Evolutionary conservation across 306 rosid genomes (phyloP), one percentile per base, ranked within the genome.

Genomic region (Carpinus viminea): DNA sequence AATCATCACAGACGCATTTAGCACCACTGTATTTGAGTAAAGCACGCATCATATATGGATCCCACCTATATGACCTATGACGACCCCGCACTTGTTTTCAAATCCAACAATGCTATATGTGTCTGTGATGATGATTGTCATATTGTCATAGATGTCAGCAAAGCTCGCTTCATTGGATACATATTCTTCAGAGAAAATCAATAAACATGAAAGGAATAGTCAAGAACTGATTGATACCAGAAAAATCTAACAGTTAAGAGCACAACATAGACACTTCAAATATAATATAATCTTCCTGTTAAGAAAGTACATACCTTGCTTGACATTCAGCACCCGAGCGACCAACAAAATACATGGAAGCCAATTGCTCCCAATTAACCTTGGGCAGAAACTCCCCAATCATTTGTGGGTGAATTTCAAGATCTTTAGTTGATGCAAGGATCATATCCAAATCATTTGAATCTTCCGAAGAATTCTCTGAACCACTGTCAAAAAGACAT

Each of bases 261-360:
- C 65, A 57, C 45, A 17, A 64, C 46, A 64, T 31, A 31, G 45
- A 64, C 13, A 38, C n/a, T 64, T 64, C 36, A 64, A 7, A 64
- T 31, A 31, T 15, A 34, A 34, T 7, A 21, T 13, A 18, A 34
- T 31, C n/a, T 34, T n/a, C 16, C 12, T 18, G 61, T 57, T 57
- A 79, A 12, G 60, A 81, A 54, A 83, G 75, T 52, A 57, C 84
- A 87, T 88, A 95, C 98, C 98, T 87, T 48, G 96, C 87, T 92
- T 88, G 90, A 79, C 98, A 95, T 92, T 95, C 97, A 66, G 90
- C 91, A 75, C 91, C 93, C 7, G 91, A 86, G 78, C 83, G 97
- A 46, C 97, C 92, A 60, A 76, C 81, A 73, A 86, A 79, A 80
- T 92, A 82, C 85, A 81, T 89, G 79, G 91, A 87, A 85, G 98